Conservation (phyloP, 495 filamentous ascomycete species). For the Chaetomium tenue region DNA sequence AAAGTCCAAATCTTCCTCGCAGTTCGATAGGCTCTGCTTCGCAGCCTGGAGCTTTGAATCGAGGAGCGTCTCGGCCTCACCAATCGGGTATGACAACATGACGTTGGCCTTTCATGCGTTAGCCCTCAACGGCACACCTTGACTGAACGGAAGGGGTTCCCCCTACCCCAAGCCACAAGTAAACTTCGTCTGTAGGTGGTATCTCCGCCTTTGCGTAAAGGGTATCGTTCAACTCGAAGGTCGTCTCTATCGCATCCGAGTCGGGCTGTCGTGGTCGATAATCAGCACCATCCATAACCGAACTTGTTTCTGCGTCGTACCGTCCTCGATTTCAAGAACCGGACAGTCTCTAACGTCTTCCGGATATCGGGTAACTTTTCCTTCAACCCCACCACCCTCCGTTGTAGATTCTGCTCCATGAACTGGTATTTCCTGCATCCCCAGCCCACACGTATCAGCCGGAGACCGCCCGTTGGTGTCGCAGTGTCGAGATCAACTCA, state of each 20-base stretch:
- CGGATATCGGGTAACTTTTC: constrained; percentile 97
- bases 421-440: constrained; percentile 88
- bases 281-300: neutral
- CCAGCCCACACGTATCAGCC: constrained; percentile 9
- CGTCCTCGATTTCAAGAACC: constrained; percentile 70
- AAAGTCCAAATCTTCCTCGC: constrained; percentile 96
- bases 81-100: constrained; percentile 91
- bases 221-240: constrained; percentile 95
- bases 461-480: neutral
- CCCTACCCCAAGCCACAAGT: constrained; percentile 85
- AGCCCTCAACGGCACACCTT: neutral
- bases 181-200: constrained; percentile 84
- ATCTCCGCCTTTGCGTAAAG: constrained; percentile 85
- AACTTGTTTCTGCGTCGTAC: constrained; percentile 36
- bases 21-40: constrained; percentile 72
- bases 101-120: constrained; percentile 71
- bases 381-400: constrained; percentile 74
- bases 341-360: constrained; percentile 93
- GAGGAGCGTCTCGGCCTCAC: constrained; percentile 79
- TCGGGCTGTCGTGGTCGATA: constrained; percentile 34
- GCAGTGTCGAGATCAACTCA: constrained; percentile 38
- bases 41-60: constrained; percentile 76
- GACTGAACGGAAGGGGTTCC: neutral
- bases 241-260: constrained; percentile 75
- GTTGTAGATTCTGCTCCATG: constrained; percentile 92